Conservation (phyloP, 345 rosid genomes). For the Eucalyptus tenuipes region DNA sequence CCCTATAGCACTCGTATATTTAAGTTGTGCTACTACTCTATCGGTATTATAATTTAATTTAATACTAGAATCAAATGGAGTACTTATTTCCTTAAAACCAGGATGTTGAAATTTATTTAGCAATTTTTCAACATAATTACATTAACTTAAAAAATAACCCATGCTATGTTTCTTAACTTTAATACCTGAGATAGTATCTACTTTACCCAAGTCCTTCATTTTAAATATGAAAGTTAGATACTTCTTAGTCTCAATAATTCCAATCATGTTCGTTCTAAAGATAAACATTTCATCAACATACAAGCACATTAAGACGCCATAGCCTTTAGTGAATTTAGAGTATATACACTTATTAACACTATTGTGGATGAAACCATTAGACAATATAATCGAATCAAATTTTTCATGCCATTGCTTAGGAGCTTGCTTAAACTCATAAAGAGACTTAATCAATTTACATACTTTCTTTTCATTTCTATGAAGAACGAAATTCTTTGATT, state of each 20-base stretch:
- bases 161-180: neutral
- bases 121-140: neutral
- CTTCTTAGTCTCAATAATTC: neutral
- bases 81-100: neutral
- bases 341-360: neutral
- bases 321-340: neutral
- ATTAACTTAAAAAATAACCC: neutral
- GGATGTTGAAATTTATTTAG: neutral
- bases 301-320: too few relatives aligned
- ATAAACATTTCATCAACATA: neutral
- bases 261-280: neutral
- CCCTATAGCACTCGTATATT: neutral
- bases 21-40: neutral
- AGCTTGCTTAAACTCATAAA: neutral
- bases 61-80: neutral
- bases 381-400: neutral
- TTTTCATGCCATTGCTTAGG: neutral
- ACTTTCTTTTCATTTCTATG: neutral
- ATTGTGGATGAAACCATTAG: neutral
- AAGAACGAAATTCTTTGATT: neutral
- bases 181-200: neutral
- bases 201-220: neutral
- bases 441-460: neutral
- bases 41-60: neutral
- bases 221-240: too few relatives aligned